phyloP scores from a whole-genome alignment of 2,329 filamentous ascomycete genomes.

The Mycocentrospora acerina region DNA sequence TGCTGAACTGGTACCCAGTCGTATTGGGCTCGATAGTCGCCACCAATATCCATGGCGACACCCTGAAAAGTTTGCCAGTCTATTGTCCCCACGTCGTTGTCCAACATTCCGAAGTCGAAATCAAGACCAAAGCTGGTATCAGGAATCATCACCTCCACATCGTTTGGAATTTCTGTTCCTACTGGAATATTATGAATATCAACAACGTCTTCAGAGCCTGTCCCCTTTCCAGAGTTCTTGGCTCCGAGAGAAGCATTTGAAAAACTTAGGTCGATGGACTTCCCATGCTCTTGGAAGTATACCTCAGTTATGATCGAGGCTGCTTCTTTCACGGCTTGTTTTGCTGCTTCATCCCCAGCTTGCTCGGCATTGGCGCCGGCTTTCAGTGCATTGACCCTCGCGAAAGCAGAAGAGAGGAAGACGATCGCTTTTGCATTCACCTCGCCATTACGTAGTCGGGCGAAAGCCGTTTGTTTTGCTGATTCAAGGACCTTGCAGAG shows the following conservation, averaged over 20 bases:
- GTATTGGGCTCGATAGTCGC: no score
- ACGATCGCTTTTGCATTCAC: conserved; percentile 27
- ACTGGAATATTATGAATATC: no score
- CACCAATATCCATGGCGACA: no score
- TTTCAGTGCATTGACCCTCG: conserved; percentile 26
- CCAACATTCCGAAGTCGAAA: no score
- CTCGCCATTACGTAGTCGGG: conserved; percentile 25
- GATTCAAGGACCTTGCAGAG: conserved; percentile 13
- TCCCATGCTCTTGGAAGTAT: conserved; percentile 21
- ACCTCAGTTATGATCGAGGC: conserved; percentile 16
- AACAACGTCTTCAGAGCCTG: no score
- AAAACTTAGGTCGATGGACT: conserved; percentile 19
- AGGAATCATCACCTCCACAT: no score
- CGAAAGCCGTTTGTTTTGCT: conserved; percentile 8
- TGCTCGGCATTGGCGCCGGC: conserved; percentile 14
- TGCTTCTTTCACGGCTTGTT: conserved; percentile 11
- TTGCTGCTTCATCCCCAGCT: conserved; percentile 22
- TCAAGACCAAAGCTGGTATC: no score
- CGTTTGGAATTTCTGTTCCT: no score
- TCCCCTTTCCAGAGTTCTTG: no score
- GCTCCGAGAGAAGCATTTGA: not conserved
- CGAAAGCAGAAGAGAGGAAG: conserved; percentile 20
- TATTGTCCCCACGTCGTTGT: no score
- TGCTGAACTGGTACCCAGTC: no score
- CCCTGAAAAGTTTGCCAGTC: no score